Base-by-base conservation (phyloP, 73 alveolate genomes). In the Symbiodinium pilosum region DNA sequence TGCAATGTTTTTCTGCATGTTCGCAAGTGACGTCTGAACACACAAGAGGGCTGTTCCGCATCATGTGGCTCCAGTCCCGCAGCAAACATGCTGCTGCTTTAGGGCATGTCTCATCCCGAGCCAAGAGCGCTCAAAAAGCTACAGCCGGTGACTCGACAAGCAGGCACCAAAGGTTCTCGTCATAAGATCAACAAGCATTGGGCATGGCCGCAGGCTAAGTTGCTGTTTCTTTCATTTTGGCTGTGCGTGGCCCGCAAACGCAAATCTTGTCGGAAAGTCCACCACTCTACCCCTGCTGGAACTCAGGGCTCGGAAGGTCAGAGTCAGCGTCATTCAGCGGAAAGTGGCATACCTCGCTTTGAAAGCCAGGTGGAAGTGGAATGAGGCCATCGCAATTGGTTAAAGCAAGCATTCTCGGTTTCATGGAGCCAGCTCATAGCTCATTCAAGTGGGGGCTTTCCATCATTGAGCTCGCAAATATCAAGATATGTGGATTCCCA, bases 281-380 rank as follows among this genome's bases (percentile, higher is more conserved):
- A n/a, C n/a, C n/a, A n/a, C n/a, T n/a, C n/a, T n/a, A n/a, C n/a
- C n/a, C n/a, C 20, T 32, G 87, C 51, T 39, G 43, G 3, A 36
- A 21, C 95, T 28, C 28, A 88, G 95, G 95, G 95, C 95, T 14
- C 95, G 95, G 24, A 89, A 81, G 43, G 95, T 89, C 51, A 43
- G 95, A 51, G 95, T 89, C 75, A 89, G 95, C 56, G 95, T 87
- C 39, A 34, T 89, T 38, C 95, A 89, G 95, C 69, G 95, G 28
- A 89, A 89, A 68, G 95, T 89, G 71, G 95, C 95, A 40, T 89
- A 89, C 47, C 38, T 89, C 87, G 95, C 95, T 69, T 68, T 89
- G 95, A 89, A 89, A 39, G 95, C 95, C 30, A 39, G 75, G 86
- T 89, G 95, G 95, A 89, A 89, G 87, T 89, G 95, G 95, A 89